Percentiles rank a stretch among this genome's conserved stretches.
Conservation (phyloP, 495 filamentous ascomycete species). For the Aspergillus nanangensis region DNA sequence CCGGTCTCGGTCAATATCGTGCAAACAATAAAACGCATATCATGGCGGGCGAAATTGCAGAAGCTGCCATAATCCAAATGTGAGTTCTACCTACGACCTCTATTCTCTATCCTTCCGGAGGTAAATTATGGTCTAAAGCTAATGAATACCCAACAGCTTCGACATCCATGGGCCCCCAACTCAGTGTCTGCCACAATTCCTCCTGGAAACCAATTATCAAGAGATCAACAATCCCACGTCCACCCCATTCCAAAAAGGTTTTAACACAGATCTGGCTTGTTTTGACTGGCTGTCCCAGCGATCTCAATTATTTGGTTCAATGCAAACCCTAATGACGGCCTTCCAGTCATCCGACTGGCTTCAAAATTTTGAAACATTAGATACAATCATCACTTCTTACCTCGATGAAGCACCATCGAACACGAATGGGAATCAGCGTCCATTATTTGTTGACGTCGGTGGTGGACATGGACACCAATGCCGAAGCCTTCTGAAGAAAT, state of each 20-base stretch:
- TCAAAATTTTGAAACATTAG: conserved; percentile 17
- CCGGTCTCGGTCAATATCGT: too few species aligned
- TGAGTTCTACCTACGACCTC: too few species aligned
- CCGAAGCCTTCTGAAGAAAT: conserved; percentile 36
- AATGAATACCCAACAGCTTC: too few species aligned
- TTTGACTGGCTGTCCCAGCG: conserved; percentile 37
- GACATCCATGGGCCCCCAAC: conserved; percentile 22
- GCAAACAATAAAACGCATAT: too few species aligned
- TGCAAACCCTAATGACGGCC: conserved; percentile 38
- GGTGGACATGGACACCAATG: conserved; percentile 52
- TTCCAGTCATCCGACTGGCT: conserved; percentile 27
- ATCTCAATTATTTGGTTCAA: conserved; percentile 27
- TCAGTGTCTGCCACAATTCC: conserved; percentile 32
- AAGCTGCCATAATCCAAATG: too few species aligned
- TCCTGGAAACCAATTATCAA: conserved; percentile 34
- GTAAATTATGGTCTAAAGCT: too few species aligned
- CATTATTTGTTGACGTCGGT: conserved; percentile 50
- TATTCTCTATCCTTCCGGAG: too few species aligned
- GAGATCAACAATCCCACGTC: conserved; percentile 29
- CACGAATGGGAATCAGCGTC: conserved; percentile 2
- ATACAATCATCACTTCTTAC: conserved; percentile 4
- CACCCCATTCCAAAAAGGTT: conserved; percentile 36
- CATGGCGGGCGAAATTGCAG: too few species aligned
- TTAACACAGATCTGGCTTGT: conserved; percentile 32
- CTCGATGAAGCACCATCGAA: too few species aligned